Conservation (phyloP, 495 filamentous ascomycete genomes). For the Sporormia fimetaria region DNA sequence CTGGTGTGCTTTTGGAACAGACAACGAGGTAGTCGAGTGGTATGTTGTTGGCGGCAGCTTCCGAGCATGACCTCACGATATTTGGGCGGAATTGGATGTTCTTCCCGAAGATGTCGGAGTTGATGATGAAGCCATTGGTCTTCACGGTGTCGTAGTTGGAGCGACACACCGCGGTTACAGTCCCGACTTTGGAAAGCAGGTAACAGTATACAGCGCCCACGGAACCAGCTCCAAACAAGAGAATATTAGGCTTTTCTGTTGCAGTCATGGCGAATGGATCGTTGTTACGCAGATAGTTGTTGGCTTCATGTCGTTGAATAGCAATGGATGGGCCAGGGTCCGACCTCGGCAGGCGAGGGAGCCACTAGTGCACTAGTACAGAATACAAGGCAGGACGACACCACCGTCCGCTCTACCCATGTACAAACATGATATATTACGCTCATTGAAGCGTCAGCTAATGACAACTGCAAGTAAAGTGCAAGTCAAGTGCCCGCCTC, state of each 20-base stretch:
- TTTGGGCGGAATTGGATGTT: conserved; percentile 32
- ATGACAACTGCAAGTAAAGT: too few species aligned
- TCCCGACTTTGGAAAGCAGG: conserved; percentile 36
- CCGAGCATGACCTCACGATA: conserved; percentile 33
- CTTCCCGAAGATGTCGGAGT: conserved; percentile 38
- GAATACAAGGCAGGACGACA: too few species aligned
- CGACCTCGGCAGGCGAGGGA: too few species aligned
- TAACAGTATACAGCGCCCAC: conserved; percentile 43
- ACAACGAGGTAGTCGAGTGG: conserved; percentile 45
- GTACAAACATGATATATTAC: too few species aligned
- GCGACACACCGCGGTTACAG: conserved; percentile 43
- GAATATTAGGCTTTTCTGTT: conserved; percentile 30
- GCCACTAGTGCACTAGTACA: too few species aligned
- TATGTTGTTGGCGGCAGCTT: conserved; percentile 26
- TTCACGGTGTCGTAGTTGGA: conserved; percentile 44
- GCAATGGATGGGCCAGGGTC: too few species aligned
- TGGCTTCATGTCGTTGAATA: too few species aligned
- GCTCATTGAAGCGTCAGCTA: too few species aligned
- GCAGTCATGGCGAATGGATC: too few species aligned
- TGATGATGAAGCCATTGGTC: conserved; percentile 40
- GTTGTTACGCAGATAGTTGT: too few species aligned
- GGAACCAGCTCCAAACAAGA: conserved; percentile 44
- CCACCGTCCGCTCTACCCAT: too few species aligned
- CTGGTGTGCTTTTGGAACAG: conserved; percentile 34
- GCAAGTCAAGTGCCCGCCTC: too few species aligned